A percentile compares a stretch with the other conserved stretches of the same genome.
These are phyloP conservation scores for Lineolata rhizophorae DNA, from an alignment of 495 filamentous ascomycete species.

Conservation along the genomic window DNA sequence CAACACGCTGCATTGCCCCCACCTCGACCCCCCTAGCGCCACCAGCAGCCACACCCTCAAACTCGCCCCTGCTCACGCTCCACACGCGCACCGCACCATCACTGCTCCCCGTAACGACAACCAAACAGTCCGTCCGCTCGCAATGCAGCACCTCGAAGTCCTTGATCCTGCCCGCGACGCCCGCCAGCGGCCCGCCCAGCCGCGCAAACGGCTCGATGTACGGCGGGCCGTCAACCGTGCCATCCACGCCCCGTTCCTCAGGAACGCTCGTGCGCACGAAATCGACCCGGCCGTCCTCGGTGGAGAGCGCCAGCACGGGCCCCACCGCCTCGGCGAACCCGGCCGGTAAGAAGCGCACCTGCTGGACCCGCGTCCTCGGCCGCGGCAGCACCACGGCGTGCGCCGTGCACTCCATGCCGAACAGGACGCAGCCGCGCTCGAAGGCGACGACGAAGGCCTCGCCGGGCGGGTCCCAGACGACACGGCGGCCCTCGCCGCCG, in stretches of 20 bases:
- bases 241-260: too few relatives aligned
- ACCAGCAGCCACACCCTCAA: too few relatives aligned
- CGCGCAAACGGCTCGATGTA: too few relatives aligned
- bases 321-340: conserved; percentile 17
- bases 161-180: conserved; percentile 54
- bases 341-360: conserved; percentile 43
- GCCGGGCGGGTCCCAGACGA: conserved; percentile 53
- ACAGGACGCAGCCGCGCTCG: conserved; percentile 66
- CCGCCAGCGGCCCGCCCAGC: conserved; percentile 49
- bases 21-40: too few relatives aligned
- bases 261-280: conserved; percentile 47
- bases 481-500: conserved; percentile 62
- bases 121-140: conserved; percentile 11
- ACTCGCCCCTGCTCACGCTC: too few relatives aligned
- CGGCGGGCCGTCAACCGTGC: conserved; percentile 1
- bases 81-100: conserved; percentile 67
- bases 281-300: conserved; percentile 73
- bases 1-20: too few relatives aligned
- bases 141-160: conserved; percentile 39
- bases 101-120: conserved; percentile 58
- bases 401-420: conserved; percentile 69
- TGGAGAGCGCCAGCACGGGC: conserved; percentile 53
- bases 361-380: conserved; percentile 57
- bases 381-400: conserved; percentile 46
- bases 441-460: conserved; percentile 81